Evolutionary conservation across 306 rosid species (phyloP), one percentile per base, ranked within the genome.

Genomic region (Dryas octopetala): DNA sequence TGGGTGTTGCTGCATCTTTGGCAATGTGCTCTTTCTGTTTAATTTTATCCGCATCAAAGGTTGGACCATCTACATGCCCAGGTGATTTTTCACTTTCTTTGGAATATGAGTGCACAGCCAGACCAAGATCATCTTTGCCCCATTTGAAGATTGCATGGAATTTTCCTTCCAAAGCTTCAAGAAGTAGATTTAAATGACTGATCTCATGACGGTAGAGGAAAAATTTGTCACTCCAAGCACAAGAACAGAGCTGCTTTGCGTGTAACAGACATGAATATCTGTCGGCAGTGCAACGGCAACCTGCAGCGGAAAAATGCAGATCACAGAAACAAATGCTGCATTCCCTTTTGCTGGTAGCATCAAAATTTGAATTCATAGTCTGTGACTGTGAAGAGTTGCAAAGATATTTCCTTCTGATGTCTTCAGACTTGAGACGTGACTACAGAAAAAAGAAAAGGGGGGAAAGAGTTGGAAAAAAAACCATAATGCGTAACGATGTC

Each of bases 101-200:
- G 85, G 11, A 83, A 52, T 66, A 62, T 51, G 32, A 80, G 49
- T 15, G 54, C 76, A 91, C 41, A 51, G 74, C 74, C 77, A 95
- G 71, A 71, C 97, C 93, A 43, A 89, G 90, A 82, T 86, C 77
- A 66, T 70, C 86, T 84, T 80, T 95, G 48, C 93, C 96, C 95
- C 91, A 90, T 80, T 73, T 95, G 83, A 62, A 79, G 70, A 90
- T 83, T 63, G 92, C 84, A 57, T 81, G 84, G 73, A 86, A 65
- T 79, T 86, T 89, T 69, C 96, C 97, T 76, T 88, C 90, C 88
- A 92, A 77, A 67, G 99, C 99, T 76, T 89, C 91, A 66, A 79
- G 66, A 70, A 95, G 97, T 78, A 83, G 74, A 78, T 90, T 77
- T 79, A 95, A 83, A 57, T 86, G 89, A 41, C 76, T 70, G 78